Conservation (phyloP, 2,329 filamentous ascomycete genomes). For the Aphanoascus verrucosus region DNA sequence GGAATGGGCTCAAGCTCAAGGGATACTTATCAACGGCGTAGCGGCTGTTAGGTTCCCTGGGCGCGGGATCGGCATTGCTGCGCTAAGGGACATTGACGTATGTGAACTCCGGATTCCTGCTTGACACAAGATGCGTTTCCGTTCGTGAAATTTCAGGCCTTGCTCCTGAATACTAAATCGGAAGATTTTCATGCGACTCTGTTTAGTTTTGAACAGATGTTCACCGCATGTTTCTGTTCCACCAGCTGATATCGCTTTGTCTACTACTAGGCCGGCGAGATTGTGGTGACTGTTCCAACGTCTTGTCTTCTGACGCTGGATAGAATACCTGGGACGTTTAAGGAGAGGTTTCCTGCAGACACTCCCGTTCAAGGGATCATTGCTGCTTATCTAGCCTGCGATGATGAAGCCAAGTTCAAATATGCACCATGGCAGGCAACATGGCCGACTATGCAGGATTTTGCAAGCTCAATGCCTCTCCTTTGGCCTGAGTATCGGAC, state of each 20-base stretch:
- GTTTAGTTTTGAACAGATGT: not conserved
- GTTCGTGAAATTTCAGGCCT: not conserved
- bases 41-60: conserved; percentile 56
- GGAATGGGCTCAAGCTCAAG: conserved; percentile 55
- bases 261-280: conserved; percentile 45
- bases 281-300: conserved; percentile 55
- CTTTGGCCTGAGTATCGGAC: conserved; percentile 40
- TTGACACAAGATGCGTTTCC: not conserved
- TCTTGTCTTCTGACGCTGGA: conserved; percentile 54
- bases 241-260: conserved; percentile 9
- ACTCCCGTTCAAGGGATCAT: conserved; percentile 60
- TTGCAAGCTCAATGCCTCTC: conserved; percentile 48
- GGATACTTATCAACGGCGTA: conserved; percentile 58
- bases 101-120: conserved; percentile 14
- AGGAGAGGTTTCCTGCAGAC: conserved; percentile 42
- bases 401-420: conserved; percentile 36
- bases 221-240: not conserved
- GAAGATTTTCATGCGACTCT: not conserved
- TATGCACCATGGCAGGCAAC: conserved; percentile 48
- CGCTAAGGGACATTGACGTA: conserved; percentile 56
- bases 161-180: not conserved
- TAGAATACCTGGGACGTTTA: conserved; percentile 46
- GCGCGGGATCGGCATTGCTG: conserved; percentile 67
- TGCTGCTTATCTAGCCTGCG: conserved; percentile 54
- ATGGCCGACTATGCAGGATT: conserved; percentile 53